These are phyloP conservation scores for Populus davidiana DNA, from an alignment of 345 rosid species.

Conservation along the genomic window DNA sequence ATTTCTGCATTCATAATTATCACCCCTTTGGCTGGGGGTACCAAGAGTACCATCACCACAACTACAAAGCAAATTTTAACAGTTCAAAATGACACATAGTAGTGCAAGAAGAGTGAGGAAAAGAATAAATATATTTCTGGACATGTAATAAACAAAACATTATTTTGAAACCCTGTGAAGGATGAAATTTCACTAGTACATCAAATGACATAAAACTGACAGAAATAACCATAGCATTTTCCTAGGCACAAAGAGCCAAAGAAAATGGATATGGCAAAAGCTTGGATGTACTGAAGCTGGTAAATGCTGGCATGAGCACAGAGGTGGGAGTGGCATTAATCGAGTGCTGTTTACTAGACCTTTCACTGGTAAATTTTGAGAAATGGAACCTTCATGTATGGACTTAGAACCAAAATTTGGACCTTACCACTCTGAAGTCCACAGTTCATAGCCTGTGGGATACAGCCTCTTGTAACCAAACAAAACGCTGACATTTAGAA, in stretches of 20 bases:
- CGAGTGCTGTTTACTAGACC: not conserved
- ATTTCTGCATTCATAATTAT: conserved; percentile 96
- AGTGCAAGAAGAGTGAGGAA: not conserved
- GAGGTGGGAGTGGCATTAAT: not conserved
- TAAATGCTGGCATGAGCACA: too few relatives aligned
- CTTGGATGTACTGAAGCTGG: not conserved
- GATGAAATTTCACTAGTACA: not conserved
- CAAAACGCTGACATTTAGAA: not conserved
- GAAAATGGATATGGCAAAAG: not conserved
- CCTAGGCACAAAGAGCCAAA: not conserved
- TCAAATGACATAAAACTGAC: not conserved
- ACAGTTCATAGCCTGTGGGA: not conserved
- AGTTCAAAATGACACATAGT: conserved; percentile 10
- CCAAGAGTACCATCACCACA: conserved; percentile 98
- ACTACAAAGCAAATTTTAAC: conserved; percentile 44
- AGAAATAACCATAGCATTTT: not conserved
- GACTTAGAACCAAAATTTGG: not conserved
- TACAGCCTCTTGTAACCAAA: not conserved
- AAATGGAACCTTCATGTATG: not conserved
- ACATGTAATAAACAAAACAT: not conserved
- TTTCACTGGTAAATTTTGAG: not conserved
- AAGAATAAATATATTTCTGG: not conserved
- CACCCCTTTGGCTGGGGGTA: conserved; percentile 90
- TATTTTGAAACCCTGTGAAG: not conserved
- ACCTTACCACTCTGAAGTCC: not conserved